phyloP scores from a whole-genome alignment of 129 eudicot genomes.

The Silybum marianum region DNA sequence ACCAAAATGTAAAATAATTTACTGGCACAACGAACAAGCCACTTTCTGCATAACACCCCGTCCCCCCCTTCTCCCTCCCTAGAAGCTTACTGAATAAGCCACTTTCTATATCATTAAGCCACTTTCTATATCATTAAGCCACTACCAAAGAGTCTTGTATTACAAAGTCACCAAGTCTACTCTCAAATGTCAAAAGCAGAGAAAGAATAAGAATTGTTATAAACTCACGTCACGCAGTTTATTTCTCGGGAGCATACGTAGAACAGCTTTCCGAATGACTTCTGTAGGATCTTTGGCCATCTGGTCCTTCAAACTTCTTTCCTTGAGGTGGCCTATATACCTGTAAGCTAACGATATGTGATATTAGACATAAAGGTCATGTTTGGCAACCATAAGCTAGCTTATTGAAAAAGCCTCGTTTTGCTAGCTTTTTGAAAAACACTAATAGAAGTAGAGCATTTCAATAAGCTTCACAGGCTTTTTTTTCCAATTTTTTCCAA shows the following conservation, averaged over 20 bases:
- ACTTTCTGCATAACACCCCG: no score
- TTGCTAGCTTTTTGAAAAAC: not conserved
- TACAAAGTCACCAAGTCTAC: no score
- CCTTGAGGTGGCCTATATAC: slow-evolving; percentile 87
- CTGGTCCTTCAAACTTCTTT: slow-evolving; percentile 89
- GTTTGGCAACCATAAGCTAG: not conserved
- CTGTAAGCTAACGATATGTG: slow-evolving; percentile 33
- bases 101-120: no score
- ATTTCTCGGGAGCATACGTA: slow-evolving; percentile 95
- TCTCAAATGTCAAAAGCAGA: no score
- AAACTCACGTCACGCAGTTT: slow-evolving; percentile 87
- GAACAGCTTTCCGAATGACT: slow-evolving; percentile 93
- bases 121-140: no score
- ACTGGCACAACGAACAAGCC: no score
- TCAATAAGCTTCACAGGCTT: not conserved
- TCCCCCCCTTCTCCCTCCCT: no score
- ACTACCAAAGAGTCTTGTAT: no score
- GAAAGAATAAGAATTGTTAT: no score
- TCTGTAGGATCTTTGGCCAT: slow-evolving; percentile 92
- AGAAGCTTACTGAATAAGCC: no score
- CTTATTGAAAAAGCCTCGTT: not conserved
- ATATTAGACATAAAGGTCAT: not conserved
- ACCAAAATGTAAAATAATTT: no score
- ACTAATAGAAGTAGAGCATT: not conserved
- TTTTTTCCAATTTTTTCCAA: not conserved